A percentile compares a stretch with the other conserved stretches of the same genome.
Evolutionary conservation across 805 yeast genomes (phyloP).

Genomic region (Ogataea parapolymorpha): DNA sequence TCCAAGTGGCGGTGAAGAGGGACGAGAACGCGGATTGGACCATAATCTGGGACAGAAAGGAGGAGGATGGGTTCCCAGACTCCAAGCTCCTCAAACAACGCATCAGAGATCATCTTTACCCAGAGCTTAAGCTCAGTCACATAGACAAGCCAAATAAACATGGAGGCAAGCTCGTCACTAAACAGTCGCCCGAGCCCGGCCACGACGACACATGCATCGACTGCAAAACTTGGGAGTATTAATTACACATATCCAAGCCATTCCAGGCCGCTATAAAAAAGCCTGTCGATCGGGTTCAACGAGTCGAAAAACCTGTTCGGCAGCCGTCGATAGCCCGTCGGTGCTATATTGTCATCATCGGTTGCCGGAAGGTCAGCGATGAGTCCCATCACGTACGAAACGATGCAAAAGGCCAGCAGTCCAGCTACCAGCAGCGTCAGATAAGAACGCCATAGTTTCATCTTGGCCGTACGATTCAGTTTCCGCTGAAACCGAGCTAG

Average conservation of each 20-base stretch:
- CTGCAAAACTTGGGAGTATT: conserved; percentile 31
- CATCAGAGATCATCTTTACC: conserved; percentile 58
- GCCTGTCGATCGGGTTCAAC: conserved; percentile 13
- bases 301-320: conserved; percentile 17
- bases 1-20: conserved; percentile 51
- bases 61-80: conserved; percentile 80
- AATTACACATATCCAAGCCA: conserved; percentile 12
- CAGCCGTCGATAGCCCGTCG: conserved; percentile 17
- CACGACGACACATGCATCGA: conserved; percentile 28
- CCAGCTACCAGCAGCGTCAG: background rate
- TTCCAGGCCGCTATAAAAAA: conserved; percentile 12
- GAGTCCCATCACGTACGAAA: conserved; percentile 16
- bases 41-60: conserved; percentile 58
- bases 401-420: background rate
- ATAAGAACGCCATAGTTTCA: conserved; percentile 9
- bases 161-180: conserved; percentile 19
- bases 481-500: conserved; percentile 10
- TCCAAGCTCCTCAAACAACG: conserved; percentile 71
- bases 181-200: conserved; percentile 4
- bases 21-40: conserved; percentile 28
- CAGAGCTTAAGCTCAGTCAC: conserved; percentile 58
- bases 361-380: conserved; percentile 16
- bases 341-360: conserved; percentile 15
- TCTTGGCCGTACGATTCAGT: conserved; percentile 8
- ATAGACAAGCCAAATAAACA: conserved; percentile 42